phyloP scores from a whole-genome alignment of 352 stramenopile species.

The Aphanomyces invadans region DNA sequence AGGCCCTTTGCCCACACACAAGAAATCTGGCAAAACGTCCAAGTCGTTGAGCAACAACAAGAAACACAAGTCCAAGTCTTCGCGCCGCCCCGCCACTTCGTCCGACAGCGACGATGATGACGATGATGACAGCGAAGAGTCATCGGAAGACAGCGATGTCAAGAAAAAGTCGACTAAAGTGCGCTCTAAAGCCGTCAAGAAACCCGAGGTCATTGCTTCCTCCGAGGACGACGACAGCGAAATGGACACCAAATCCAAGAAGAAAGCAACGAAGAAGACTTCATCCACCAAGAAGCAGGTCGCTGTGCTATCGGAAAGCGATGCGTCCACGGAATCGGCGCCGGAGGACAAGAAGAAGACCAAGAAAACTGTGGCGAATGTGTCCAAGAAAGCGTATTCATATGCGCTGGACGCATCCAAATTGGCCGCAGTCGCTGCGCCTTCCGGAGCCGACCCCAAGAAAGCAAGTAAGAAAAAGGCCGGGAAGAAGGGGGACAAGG shows the following conservation, averaged over 20 bases:
- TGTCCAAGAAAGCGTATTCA: slow-evolving; percentile 3
- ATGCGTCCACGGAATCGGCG: slow-evolving; percentile 13
- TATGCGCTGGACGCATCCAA: slow-evolving; percentile 18
- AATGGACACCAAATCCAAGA: slow-evolving; percentile 14
- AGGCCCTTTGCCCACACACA: too few species aligned
- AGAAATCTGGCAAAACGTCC: neutral
- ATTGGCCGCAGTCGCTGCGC: neutral
- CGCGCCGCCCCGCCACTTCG: neutral
- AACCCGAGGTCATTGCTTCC: neutral
- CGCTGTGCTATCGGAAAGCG: neutral
- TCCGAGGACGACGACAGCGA: neutral
- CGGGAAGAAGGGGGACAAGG: neutral
- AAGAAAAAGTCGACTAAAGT: slow-evolving; percentile 17
- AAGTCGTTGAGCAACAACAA: slow-evolving; percentile 21
- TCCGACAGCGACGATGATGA: neutral
- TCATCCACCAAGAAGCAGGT: neutral
- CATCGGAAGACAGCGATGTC: slow-evolving; percentile 4
- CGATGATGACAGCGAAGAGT: neutral
- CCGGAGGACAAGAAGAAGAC: slow-evolving; percentile 22
- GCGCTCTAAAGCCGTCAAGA: neutral
- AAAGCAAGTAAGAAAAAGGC: slow-evolving; percentile 20
- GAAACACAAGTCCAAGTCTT: slow-evolving; percentile 17
- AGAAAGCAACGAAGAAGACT: neutral
- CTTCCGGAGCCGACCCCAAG: neutral
- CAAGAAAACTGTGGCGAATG: slow-evolving; percentile 3